phyloP scores from a whole-genome alignment of 495 filamentous ascomycete species.

The Rusavskia elegans region DNA sequence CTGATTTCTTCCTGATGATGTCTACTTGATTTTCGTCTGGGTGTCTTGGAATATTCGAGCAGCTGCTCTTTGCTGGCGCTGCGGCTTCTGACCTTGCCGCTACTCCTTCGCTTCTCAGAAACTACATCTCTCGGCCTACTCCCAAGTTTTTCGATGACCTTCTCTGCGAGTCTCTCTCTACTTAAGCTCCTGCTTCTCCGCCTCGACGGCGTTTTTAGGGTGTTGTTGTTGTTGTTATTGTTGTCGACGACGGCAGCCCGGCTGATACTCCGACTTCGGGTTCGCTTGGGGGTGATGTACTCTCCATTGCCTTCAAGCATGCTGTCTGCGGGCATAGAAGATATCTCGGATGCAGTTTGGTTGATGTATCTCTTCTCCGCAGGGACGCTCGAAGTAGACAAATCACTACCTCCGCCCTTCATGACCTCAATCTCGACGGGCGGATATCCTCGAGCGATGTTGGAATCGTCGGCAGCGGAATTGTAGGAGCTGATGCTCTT shows the following conservation, averaged over 20 bases:
- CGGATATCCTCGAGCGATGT: slow-evolving; percentile 42
- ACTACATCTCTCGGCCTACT: slow-evolving; percentile 31
- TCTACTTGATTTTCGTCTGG: slow-evolving; percentile 44
- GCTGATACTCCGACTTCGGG: slow-evolving; percentile 42
- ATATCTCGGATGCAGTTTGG: slow-evolving; percentile 62
- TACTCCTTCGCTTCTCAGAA: slow-evolving; percentile 33
- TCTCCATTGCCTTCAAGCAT: slow-evolving; percentile 57
- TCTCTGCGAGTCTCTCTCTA: slow-evolving; percentile 54
- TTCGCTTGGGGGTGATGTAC: slow-evolving; percentile 29
- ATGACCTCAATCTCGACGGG: slow-evolving; percentile 79
- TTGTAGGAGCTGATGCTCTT: slow-evolving; percentile 46
- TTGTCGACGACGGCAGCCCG: slow-evolving; percentile 27
- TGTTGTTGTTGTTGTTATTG: slow-evolving; percentile 34
- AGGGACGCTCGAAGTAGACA: slow-evolving; percentile 30
- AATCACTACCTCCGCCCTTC: slow-evolving; percentile 38
- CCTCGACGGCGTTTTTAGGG: slow-evolving; percentile 45
- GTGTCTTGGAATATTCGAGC: slow-evolving; percentile 36
- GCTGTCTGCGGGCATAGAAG: slow-evolving; percentile 77
- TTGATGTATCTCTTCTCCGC: slow-evolving; percentile 43
- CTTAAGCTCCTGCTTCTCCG: slow-evolving; percentile 59
- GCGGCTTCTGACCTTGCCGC: slow-evolving; percentile 37
- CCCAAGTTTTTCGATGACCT: slow-evolving; percentile 51
- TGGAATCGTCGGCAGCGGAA: slow-evolving; percentile 64
- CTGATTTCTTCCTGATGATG: slow-evolving; percentile 43
- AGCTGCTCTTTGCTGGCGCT: slow-evolving; percentile 49